These are phyloP conservation scores for Ogataea henricii DNA, from an alignment of 805 yeast genomes.

Conservation along the genomic window DNA sequence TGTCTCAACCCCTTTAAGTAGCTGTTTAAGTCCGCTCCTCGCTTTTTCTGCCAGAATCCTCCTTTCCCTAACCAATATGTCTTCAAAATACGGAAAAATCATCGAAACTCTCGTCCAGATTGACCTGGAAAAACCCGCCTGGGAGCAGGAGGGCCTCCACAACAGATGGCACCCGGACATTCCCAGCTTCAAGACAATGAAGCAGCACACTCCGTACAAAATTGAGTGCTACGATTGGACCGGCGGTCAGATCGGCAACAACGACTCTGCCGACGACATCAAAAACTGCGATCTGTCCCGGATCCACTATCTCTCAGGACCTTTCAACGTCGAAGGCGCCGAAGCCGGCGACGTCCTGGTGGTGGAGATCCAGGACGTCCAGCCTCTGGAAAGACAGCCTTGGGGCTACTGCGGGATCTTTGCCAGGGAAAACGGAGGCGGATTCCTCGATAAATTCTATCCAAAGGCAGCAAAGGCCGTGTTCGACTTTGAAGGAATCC, in stretches of 20 bases:
- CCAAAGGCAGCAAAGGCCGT: constrained; percentile 55
- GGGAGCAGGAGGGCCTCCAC: constrained; percentile 48
- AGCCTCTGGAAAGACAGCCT: constrained; percentile 52
- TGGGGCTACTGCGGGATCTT: constrained; percentile 57
- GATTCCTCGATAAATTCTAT: constrained; percentile 49
- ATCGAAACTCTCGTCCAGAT: constrained; percentile 43
- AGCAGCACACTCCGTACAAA: constrained; percentile 46
- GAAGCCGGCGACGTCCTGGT: constrained; percentile 51
- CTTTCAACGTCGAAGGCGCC: constrained; percentile 45
- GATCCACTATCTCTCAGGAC: constrained; percentile 53
- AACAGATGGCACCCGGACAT: constrained; percentile 58
- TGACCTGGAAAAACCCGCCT: constrained; percentile 46
- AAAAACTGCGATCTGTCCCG: constrained; percentile 45
- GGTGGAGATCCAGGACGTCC: constrained; percentile 53
- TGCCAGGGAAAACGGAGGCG: constrained; percentile 52
- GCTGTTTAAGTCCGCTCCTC: too few relatives aligned
- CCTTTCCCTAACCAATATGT: neutral
- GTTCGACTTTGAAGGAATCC: constrained; percentile 53
- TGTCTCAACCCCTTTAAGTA: too few relatives aligned
- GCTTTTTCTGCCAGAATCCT: too few relatives aligned
- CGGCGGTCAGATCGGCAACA: constrained; percentile 50
- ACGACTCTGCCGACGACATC: constrained; percentile 51
- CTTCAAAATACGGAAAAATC: constrained; percentile 25
- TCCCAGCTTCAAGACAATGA: constrained; percentile 42
- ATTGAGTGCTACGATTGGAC: constrained; percentile 58